phyloP scores from a whole-genome alignment of 2,329 filamentous ascomycete genomes.

The Colletotrichum australisinense region DNA sequence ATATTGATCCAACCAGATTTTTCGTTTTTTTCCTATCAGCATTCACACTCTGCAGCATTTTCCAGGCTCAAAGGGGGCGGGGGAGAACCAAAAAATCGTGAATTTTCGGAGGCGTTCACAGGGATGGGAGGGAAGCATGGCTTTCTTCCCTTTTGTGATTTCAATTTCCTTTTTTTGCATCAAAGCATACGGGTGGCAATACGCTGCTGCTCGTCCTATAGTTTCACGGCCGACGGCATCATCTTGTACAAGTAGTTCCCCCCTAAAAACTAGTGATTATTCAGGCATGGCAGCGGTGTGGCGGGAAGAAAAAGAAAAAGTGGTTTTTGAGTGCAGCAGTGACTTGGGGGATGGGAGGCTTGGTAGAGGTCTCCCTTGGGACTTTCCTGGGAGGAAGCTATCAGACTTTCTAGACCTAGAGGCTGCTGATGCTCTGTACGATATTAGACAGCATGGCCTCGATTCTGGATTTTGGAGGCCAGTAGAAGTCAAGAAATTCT shows the following conservation, averaged over 20 bases:
- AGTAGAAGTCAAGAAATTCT: conserved; percentile 6
- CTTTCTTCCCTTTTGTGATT: conserved; percentile 8
- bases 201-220: conserved; percentile 20
- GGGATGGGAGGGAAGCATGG: conserved; percentile 29
- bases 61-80: conserved; percentile 16
- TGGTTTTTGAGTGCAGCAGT: background rate
- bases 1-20: background rate
- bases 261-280: conserved; percentile 26
- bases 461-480: conserved; percentile 1
- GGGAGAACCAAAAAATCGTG: background rate
- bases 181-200: conserved; percentile 24
- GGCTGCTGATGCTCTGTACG: conserved; percentile 14
- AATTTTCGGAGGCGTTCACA: conserved; percentile 20
- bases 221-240: conserved; percentile 26
- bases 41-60: conserved; percentile 25
- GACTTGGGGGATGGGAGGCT: background rate
- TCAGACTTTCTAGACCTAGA: background rate
- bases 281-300: conserved; percentile 28
- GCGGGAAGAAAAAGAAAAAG: conserved; percentile 18
- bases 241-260: conserved; percentile 27
- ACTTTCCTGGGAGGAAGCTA: background rate
- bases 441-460: conserved; percentile 18
- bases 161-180: conserved; percentile 6
- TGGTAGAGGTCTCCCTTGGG: background rate
- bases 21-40: background rate